phyloP scores from a whole-genome alignment of 139 green algal genomes.

The Chlamydomonas incerta region DNA sequence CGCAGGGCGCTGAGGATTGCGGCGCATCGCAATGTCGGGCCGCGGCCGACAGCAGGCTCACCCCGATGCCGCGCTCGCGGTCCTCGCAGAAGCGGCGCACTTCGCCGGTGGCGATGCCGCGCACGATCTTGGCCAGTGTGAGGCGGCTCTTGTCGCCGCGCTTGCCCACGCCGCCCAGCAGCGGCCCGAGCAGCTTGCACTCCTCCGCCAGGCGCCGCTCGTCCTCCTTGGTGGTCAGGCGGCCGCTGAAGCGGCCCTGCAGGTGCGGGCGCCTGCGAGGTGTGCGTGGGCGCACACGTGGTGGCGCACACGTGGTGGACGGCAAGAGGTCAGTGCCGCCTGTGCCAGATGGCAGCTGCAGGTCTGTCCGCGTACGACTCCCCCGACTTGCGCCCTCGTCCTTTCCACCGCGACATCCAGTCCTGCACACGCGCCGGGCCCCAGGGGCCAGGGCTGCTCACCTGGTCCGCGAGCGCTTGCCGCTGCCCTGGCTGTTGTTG shows the following conservation, averaged over 20 bases:
- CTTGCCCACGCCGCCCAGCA: slow-evolving; percentile 77
- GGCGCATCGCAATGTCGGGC: too few species aligned
- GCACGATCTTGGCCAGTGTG: slow-evolving; percentile 88
- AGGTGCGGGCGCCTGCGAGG: slow-evolving; percentile 52
- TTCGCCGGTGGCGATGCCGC: slow-evolving; percentile 79
- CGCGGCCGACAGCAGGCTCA: too few species aligned
- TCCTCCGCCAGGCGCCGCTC: slow-evolving; percentile 84
- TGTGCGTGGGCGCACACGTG: not conserved
- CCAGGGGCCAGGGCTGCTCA: not conserved
- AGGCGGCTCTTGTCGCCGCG: slow-evolving; percentile 76
- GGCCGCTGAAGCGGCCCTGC: slow-evolving; percentile 83
- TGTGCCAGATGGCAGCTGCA: too few species aligned
- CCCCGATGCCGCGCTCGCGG: slow-evolving; percentile 55
- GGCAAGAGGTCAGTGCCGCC: too few species aligned
- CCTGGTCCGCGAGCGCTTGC: slow-evolving; percentile 27
- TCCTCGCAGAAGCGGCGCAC: slow-evolving; percentile 76
- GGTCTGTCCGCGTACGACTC: too few species aligned
- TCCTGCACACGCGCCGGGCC: too few species aligned
- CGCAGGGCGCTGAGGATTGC: too few species aligned
- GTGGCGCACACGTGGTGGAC: too few species aligned
- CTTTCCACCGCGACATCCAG: too few species aligned
- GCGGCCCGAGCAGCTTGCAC: slow-evolving; percentile 80
- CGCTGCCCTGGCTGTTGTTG: slow-evolving; percentile 23
- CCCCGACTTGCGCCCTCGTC: too few species aligned
- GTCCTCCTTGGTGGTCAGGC: slow-evolving; percentile 87